A percentile compares a stretch with the other conserved stretches of the same genome.
phyloP scores from a whole-genome alignment of 2,329 filamentous ascomycete species.

The Penicillium occitanis region DNA sequence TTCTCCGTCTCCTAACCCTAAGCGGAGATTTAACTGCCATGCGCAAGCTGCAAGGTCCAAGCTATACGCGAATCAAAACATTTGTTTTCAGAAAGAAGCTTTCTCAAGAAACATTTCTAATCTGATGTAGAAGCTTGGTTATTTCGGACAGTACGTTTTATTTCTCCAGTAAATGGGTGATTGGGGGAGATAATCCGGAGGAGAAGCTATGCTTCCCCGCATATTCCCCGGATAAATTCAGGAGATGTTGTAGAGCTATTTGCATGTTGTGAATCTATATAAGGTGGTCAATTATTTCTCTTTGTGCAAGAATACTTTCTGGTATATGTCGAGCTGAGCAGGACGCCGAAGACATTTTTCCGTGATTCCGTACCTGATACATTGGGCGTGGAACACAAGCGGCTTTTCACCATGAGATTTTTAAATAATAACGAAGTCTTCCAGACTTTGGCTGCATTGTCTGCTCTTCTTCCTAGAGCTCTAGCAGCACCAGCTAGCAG shows the following conservation, averaged over 20 bases:
- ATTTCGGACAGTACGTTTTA: background rate
- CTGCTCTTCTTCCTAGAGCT: background rate
- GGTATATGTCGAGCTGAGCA: too few species aligned
- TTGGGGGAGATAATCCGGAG: background rate
- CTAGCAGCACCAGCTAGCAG: background rate
- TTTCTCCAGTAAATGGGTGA: background rate
- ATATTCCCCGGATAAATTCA: conserved; percentile 5
- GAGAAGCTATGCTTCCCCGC: conserved; percentile 4
- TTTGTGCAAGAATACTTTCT: too few species aligned
- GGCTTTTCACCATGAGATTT: conserved; percentile 2
- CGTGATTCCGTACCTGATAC: background rate
- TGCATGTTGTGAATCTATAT: background rate
- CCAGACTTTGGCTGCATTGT: background rate
- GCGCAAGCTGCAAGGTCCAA: conserved; percentile 1
- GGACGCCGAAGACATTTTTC: background rate
- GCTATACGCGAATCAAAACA: background rate
- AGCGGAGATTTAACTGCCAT: background rate
- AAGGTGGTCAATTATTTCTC: background rate
- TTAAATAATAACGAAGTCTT: background rate
- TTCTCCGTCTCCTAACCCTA: conserved; percentile 26
- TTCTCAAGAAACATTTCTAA: background rate
- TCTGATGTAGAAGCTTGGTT: background rate
- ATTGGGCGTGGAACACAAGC: background rate
- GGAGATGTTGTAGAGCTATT: background rate
- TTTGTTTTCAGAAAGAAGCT: background rate